Conservation (phyloP, 148 eudicot genomes). For the Camellia granthamiana region DNA sequence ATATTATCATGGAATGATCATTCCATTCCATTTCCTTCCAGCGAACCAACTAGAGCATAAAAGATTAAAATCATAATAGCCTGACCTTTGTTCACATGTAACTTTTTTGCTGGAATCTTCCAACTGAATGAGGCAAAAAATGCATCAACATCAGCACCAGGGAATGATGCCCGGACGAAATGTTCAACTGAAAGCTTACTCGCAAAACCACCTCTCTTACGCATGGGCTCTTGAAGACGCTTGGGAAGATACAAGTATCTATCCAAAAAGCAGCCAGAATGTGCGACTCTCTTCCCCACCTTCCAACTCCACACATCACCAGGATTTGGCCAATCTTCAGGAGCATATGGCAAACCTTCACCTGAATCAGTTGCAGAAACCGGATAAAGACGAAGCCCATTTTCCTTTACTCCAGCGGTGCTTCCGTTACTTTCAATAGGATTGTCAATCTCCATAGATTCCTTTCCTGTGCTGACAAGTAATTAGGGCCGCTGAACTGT, state of each 20-base stretch:
- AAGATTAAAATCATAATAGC: neutral
- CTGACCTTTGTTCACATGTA: conserved; percentile 43
- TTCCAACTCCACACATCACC: conserved; percentile 86
- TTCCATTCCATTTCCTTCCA: no score
- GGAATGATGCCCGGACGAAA: conserved; percentile 44
- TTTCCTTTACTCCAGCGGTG: conserved; percentile 37
- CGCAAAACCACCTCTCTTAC: conserved; percentile 38
- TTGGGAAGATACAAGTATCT: conserved; percentile 70
- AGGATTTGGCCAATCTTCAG: conserved; percentile 62
- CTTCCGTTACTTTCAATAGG: conserved; percentile 42
- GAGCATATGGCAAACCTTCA: conserved; percentile 81
- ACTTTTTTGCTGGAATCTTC: conserved; percentile 62
- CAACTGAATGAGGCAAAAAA: conserved; percentile 76
- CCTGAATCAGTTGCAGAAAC: conserved; percentile 54
- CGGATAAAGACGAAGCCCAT: conserved; percentile 59
- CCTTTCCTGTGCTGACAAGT: conserved; percentile 27
- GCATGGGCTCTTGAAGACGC: conserved; percentile 33
- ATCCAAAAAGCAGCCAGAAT: conserved; percentile 62
- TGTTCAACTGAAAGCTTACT: conserved; percentile 61
- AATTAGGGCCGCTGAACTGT: conserved; percentile 18
- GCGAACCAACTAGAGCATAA: neutral
- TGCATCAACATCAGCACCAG: conserved; percentile 46
- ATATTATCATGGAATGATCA: no score
- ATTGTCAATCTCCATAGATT: conserved; percentile 58
- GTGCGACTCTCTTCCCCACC: conserved; percentile 57